Percentiles rank a stretch among this genome's conserved stretches.
Conservation (phyloP, 2,329 filamentous ascomycete genomes). For the Ophiocordyceps camponoti-rufipedis region DNA sequence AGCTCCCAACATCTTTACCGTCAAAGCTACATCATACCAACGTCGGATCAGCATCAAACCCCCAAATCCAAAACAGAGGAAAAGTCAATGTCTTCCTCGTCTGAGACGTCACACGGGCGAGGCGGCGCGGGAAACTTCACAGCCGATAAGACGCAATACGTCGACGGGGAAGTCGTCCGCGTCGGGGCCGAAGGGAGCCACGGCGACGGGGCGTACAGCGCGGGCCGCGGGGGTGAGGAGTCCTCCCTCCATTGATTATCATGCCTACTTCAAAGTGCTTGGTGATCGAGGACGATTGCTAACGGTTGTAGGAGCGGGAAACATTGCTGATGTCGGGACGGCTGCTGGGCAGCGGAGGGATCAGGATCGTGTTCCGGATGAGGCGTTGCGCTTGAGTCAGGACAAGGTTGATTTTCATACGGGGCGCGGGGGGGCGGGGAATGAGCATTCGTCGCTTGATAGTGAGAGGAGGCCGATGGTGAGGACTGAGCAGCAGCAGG, state of each 20-base stretch:
- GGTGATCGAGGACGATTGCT: too few species aligned
- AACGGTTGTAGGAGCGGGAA: conserved; percentile 29
- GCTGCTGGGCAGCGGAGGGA: conserved; percentile 24
- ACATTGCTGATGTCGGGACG: conserved; percentile 32
- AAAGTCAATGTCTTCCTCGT: conserved; percentile 7
- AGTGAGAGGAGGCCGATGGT: conserved; percentile 7
- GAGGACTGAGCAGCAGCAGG: background rate
- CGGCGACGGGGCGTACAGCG: conserved; percentile 38
- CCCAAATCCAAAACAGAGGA: too few species aligned
- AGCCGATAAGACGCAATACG: conserved; percentile 37
- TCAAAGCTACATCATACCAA: background rate
- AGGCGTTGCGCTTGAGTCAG: conserved; percentile 27
- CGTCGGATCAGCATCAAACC: too few species aligned
- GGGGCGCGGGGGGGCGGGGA: conserved; percentile 42
- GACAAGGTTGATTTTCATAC: conserved; percentile 34
- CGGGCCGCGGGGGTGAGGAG: conserved; percentile 36
- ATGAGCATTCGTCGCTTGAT: conserved; percentile 21
- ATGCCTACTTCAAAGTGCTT: too few species aligned
- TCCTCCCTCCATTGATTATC: too few species aligned
- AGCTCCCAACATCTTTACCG: background rate
- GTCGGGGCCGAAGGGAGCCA: conserved; percentile 34
- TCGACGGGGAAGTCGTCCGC: conserved; percentile 43
- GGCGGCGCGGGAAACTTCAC: conserved; percentile 45
- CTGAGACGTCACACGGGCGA: conserved; percentile 41
- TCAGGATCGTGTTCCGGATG: conserved; percentile 32